These are phyloP conservation scores for Cardamine chenopodiifolia DNA, from an alignment of 345 rosid genomes.

Conservation along the genomic window DNA sequence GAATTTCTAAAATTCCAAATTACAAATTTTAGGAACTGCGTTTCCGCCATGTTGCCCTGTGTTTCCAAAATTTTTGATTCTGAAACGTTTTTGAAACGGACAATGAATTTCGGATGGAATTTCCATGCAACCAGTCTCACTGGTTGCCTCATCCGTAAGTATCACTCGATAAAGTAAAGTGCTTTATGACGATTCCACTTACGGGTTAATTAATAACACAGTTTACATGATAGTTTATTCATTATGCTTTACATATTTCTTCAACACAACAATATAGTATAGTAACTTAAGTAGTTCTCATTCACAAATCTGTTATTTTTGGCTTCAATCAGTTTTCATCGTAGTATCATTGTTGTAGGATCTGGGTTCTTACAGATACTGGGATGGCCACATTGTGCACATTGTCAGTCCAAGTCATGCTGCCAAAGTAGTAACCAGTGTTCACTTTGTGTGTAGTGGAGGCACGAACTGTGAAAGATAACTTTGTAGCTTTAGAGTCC, in stretches of 20 bases:
- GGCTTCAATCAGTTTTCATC: constrained; percentile 3
- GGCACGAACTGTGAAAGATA: constrained; percentile 34
- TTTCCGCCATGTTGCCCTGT: no score
- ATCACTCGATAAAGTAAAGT: no score
- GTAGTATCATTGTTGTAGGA: constrained; percentile 1
- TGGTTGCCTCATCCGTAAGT: no score
- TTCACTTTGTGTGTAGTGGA: constrained; percentile 39
- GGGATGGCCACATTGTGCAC: constrained; percentile 28
- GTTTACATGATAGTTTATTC: not conserved
- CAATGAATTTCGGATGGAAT: no score
- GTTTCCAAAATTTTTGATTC: no score
- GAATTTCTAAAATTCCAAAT: no score
- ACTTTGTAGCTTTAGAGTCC: constrained; percentile 18
- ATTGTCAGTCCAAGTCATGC: constrained; percentile 49
- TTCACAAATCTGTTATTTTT: not conserved
- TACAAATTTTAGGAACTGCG: no score
- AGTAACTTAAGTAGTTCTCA: not conserved
- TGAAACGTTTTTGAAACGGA: no score
- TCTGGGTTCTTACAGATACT: constrained; percentile 24
- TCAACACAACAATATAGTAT: not conserved
- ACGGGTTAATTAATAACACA: not conserved
- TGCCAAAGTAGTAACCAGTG: constrained; percentile 50
- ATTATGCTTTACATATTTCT: not conserved
- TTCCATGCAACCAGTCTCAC: no score
- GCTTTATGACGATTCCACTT: no score